Base-by-base conservation (phyloP, 352 stramenopile species). In the Phytophthora crassamura region DNA sequence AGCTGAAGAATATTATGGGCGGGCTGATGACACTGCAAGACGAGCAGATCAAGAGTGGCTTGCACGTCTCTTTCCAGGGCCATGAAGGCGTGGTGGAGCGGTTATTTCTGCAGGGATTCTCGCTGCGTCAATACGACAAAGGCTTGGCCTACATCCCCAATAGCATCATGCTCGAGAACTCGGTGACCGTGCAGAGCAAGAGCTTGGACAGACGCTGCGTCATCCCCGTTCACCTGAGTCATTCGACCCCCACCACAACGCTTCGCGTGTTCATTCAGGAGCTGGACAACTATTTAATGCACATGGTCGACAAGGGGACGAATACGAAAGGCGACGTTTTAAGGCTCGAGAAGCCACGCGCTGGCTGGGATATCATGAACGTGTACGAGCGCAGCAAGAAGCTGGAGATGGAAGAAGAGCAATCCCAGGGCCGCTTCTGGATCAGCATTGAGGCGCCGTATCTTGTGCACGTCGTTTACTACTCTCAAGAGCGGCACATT, bases 1-100 rank as follows among this genome's bases (percentile, higher is more conserved):
- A 94, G 87, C 67, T 93, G 32, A 92, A 92, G 42, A 95, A 95
- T 61, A 89, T 90, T 14, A 90, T 95, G 74, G 87, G 87, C 34
- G 87, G 87, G 9, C 61, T 95, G 11, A 86, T 94, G 67, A 77
- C 84, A 35, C 72, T 95, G 47, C 74, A 93, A 40, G 87, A 95
- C 30, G 87, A 95, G 51, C 85, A 92, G 68, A 80, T 95, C 64
- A 91, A 91, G 46, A 92, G 79, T 58, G 87, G 87, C 11, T 72
- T 73, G 14, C 84, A 94, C 50, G 75, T 95, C 6, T 76, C 74
- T 8, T 91, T 95, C 38, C 77, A 88, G 36, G 82, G 78, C 33
- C 84, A 93, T 61, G 78, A 93, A 69, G 87, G 87, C n/a, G 81
- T 93, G 15, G 78, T 95, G 22, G 87, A 95, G 49, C 78, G 82